Evolutionary conservation across 2,329 filamentous ascomycete species (phyloP).

Genomic region (Lachnellula occidentalis): DNA sequence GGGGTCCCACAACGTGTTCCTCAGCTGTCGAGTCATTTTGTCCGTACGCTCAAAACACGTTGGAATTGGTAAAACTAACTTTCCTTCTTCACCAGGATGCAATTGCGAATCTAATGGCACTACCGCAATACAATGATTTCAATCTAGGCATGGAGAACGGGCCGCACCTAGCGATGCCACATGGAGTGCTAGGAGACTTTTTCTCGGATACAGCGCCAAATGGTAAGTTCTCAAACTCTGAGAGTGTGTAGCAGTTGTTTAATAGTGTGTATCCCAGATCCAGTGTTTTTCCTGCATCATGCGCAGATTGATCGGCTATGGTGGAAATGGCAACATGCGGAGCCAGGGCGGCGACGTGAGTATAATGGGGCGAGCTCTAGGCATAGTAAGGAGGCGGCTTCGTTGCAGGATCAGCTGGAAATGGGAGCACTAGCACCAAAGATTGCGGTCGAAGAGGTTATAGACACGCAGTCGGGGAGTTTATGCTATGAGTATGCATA

Average conservation of each 20-base stretch:
- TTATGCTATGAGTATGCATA: not conserved
- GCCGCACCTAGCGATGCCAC: no score
- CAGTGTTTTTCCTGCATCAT: conserved; percentile 30
- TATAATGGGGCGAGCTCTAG: not conserved
- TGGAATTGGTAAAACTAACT: no score
- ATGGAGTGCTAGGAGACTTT: not conserved
- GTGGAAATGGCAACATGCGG: conserved; percentile 28
- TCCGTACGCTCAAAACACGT: no score
- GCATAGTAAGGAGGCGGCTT: not conserved
- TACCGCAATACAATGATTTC: no score
- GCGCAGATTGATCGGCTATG: conserved; percentile 21
- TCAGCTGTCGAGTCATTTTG: no score
- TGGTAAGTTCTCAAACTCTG: not conserved
- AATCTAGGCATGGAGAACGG: no score
- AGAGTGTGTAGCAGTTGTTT: not conserved
- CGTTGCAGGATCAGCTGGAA: not conserved
- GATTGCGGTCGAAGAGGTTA: not conserved
- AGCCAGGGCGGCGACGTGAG: not conserved
- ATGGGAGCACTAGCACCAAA: not conserved
- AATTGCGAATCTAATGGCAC: no score
- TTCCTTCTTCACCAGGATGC: no score
- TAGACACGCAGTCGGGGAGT: not conserved
- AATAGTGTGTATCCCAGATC: conserved; percentile 29
- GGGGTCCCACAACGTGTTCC: no score
- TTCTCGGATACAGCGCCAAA: not conserved